Conservation (phyloP, 495 filamentous ascomycete genomes). For the Trichoderma parareesei region DNA sequence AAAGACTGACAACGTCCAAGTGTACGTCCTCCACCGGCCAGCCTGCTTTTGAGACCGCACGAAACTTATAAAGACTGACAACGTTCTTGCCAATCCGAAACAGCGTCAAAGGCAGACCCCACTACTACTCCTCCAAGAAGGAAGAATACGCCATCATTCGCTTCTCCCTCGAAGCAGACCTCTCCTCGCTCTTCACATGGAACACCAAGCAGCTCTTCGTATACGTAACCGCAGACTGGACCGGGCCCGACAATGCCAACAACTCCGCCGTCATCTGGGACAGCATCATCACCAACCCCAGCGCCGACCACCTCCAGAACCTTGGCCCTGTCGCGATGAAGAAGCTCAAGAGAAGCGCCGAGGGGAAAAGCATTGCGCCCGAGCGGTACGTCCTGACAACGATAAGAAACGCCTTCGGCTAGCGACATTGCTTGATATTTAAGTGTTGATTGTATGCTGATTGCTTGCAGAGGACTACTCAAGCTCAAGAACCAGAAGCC, state of each 20-base stretch:
- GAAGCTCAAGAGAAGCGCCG: conserved; percentile 43
- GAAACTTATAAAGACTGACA: no score
- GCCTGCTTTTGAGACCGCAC: neutral
- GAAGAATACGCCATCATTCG: conserved; percentile 92
- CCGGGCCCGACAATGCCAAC: conserved; percentile 38
- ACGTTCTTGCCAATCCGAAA: neutral
- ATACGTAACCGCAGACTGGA: conserved; percentile 85
- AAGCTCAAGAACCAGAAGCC: conserved; percentile 69
- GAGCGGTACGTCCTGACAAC: conserved; percentile 28
- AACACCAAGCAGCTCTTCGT: conserved; percentile 99
- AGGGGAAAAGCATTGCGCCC: conserved; percentile 44
- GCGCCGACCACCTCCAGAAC: conserved; percentile 47
- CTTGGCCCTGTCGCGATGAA: conserved; percentile 41
- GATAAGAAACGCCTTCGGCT: conserved; percentile 1
- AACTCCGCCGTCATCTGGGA: conserved; percentile 93
- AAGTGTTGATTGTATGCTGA: neutral
- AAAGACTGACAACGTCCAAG: conserved; percentile 69
- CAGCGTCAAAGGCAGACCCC: conserved; percentile 78
- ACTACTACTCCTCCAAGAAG: conserved; percentile 86
- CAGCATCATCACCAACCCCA: conserved; percentile 71
- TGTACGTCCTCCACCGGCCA: conserved; percentile 49
- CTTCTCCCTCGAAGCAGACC: conserved; percentile 82
- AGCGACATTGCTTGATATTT: neutral
- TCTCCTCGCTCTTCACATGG: conserved; percentile 93
- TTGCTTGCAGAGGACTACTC: conserved; percentile 48